Conservation (phyloP, 192 early-diverging fungal species). For the Tieghemiomyces parasiticus region DNA sequence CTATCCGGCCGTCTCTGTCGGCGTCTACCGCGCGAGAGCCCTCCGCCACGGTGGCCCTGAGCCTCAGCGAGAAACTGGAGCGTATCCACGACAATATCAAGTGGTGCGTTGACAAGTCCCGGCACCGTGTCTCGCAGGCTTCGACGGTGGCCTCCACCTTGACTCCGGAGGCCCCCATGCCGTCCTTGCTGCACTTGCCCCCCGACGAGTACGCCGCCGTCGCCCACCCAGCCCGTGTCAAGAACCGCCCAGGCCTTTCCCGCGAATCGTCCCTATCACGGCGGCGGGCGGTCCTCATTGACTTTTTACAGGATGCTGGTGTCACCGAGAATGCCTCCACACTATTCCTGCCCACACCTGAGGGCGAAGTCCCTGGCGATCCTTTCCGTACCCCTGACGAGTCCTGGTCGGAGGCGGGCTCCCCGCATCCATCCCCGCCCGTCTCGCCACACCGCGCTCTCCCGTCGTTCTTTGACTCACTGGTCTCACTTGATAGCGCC, state of each 20-base stretch:
- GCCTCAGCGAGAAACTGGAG: slow-evolving; percentile 2
- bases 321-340: background rate
- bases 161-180: background rate
- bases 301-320: background rate
- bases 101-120: slow-evolving; percentile 4
- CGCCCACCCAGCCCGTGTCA: background rate
- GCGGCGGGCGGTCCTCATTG: slow-evolving; percentile 6
- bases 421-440: background rate
- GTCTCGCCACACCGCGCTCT: background rate
- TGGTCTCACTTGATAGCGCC: background rate
- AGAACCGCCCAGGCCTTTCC: background rate
- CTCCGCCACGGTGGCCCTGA: slow-evolving; percentile 8
- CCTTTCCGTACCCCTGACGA: slow-evolving; percentile 9
- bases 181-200: background rate
- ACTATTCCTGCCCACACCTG: background rate
- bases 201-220: background rate
- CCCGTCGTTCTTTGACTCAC: background rate
- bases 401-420: background rate
- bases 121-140: background rate
- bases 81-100: slow-evolving; percentile 7
- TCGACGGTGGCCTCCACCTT: background rate
- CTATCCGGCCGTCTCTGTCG: background rate
- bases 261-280: slow-evolving; percentile 10
- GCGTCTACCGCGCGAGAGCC: background rate
- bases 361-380: background rate